phyloP scores from a whole-genome alignment of 345 rosid species.

The Laguncularia racemosa region DNA sequence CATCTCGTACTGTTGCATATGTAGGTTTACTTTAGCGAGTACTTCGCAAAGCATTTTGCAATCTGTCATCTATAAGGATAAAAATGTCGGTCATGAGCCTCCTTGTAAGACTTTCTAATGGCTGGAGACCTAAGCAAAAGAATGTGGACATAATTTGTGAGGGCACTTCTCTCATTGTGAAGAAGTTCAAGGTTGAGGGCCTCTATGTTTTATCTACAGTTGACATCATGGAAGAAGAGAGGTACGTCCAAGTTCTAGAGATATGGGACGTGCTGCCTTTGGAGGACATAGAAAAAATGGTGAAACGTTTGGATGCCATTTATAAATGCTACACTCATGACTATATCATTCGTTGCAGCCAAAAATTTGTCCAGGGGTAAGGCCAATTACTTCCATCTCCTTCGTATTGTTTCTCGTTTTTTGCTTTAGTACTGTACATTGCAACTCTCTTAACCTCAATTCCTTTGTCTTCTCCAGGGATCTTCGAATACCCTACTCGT shows the following conservation, averaged over 20 bases:
- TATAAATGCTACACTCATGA: slow-evolving; percentile 30
- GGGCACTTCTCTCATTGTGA: slow-evolving; percentile 28
- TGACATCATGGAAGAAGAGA: slow-evolving; percentile 27
- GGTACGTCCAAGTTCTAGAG: slow-evolving; percentile 38
- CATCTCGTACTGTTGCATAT: not conserved
- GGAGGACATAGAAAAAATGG: slow-evolving; percentile 29
- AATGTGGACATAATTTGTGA: slow-evolving; percentile 22
- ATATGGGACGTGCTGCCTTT: slow-evolving; percentile 46
- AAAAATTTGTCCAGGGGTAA: too few relatives aligned
- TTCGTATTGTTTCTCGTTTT: too few relatives aligned
- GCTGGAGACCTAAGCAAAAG: slow-evolving; percentile 44
- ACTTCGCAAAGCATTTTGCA: slow-evolving; percentile 42
- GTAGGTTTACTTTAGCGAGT: slow-evolving; percentile 44
- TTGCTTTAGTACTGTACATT: too few relatives aligned
- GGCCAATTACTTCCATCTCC: too few relatives aligned
- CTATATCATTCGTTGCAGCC: slow-evolving; percentile 33
- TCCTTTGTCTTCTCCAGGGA: not conserved
- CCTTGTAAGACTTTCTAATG: slow-evolving; percentile 31
- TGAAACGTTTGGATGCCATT: slow-evolving; percentile 31
- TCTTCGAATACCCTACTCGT: not conserved
- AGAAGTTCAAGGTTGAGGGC: slow-evolving; percentile 33
- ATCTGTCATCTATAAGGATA: slow-evolving; percentile 15
- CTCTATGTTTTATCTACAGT: slow-evolving; percentile 30
- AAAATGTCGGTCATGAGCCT: slow-evolving; percentile 22
- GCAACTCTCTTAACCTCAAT: too few relatives aligned